Percentiles rank a stretch among this genome's conserved stretches.
Conservation (phyloP, 495 filamentous ascomycete genomes). For the Penicillium macrosclerotiorum region DNA sequence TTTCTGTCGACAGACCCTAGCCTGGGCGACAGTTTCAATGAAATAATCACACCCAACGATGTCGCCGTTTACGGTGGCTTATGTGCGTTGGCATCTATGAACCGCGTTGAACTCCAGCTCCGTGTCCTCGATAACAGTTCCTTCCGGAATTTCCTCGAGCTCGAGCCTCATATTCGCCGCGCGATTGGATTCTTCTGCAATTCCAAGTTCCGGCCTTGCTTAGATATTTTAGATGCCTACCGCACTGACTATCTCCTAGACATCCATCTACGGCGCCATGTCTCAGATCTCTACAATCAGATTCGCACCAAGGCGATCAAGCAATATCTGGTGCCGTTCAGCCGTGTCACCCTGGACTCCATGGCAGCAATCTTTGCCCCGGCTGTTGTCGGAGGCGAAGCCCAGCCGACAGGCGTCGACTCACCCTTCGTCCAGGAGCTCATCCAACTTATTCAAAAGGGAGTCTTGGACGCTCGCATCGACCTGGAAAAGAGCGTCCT, state of each 20-base stretch:
- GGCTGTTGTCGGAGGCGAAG: slow-evolving; percentile 29
- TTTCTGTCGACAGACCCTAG: slow-evolving; percentile 62
- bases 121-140: slow-evolving; percentile 72
- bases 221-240: slow-evolving; percentile 78
- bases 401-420: slow-evolving; percentile 42
- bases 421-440: slow-evolving; percentile 73
- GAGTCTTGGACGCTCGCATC: slow-evolving; percentile 73
- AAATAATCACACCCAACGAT: slow-evolving; percentile 79
- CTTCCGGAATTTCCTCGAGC: slow-evolving; percentile 86
- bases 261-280: slow-evolving; percentile 76
- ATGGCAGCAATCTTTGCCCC: slow-evolving; percentile 64
- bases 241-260: slow-evolving; percentile 85
- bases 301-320: slow-evolving; percentile 90
- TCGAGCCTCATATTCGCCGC: slow-evolving; percentile 90
- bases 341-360: slow-evolving; percentile 65
- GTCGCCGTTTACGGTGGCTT: slow-evolving; percentile 90
- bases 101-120: slow-evolving; percentile 67
- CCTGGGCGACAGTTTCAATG: slow-evolving; percentile 60
- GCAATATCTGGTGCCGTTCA: slow-evolving; percentile 84
- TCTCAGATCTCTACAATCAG: slow-evolving; percentile 62
- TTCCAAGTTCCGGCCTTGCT: slow-evolving; percentile 79
- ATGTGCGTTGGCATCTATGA: slow-evolving; percentile 87
- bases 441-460: slow-evolving; percentile 68
- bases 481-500: slow-evolving; percentile 80
- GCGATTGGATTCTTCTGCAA: slow-evolving; percentile 86